A percentile compares a stretch with the other conserved stretches of the same genome.
phyloP scores from a whole-genome alignment of 148 eudicot genomes.

The Vaccinium darrowii region DNA sequence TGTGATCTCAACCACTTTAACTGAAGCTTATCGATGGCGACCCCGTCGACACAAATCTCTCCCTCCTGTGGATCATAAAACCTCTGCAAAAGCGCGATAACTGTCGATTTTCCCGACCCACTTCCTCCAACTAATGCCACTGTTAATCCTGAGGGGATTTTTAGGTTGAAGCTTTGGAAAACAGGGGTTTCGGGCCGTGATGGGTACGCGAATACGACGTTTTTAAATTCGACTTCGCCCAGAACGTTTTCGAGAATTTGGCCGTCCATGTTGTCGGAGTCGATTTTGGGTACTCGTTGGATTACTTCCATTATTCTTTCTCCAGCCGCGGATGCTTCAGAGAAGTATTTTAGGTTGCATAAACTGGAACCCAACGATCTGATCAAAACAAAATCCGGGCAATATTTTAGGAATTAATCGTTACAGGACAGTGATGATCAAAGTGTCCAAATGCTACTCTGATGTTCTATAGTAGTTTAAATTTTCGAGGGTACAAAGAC shows the following conservation, averaged over 20 bases:
- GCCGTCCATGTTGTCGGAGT: conserved; percentile 67
- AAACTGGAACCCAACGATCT: conserved; percentile 68
- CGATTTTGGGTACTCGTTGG: conserved; percentile 61
- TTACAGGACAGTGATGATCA: no score
- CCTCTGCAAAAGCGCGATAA: conserved; percentile 62
- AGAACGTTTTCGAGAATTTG: conserved; percentile 36
- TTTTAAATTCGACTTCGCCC: conserved; percentile 71
- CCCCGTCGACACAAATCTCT: conserved; percentile 68
- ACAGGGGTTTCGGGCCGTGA: conserved; percentile 71
- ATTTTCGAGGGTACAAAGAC: no score
- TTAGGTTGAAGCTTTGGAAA: conserved; percentile 56
- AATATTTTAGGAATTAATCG: background rate
- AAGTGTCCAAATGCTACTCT: no score
- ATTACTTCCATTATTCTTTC: conserved; percentile 67
- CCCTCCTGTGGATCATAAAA: conserved; percentile 84
- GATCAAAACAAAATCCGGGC: background rate
- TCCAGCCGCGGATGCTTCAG: conserved; percentile 62
- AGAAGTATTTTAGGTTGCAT: conserved; percentile 64
- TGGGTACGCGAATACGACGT: conserved; percentile 72
- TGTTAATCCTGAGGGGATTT: conserved; percentile 57
- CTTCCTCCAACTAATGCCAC: conserved; percentile 86
- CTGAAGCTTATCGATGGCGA: conserved; percentile 62
- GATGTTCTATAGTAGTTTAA: no score
- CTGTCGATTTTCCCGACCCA: conserved; percentile 88
- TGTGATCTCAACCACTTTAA: conserved; percentile 83